These are phyloP conservation scores for Globisporangium yorkense DNA, from an alignment of 352 stramenopile genomes.

Conservation along the genomic window DNA sequence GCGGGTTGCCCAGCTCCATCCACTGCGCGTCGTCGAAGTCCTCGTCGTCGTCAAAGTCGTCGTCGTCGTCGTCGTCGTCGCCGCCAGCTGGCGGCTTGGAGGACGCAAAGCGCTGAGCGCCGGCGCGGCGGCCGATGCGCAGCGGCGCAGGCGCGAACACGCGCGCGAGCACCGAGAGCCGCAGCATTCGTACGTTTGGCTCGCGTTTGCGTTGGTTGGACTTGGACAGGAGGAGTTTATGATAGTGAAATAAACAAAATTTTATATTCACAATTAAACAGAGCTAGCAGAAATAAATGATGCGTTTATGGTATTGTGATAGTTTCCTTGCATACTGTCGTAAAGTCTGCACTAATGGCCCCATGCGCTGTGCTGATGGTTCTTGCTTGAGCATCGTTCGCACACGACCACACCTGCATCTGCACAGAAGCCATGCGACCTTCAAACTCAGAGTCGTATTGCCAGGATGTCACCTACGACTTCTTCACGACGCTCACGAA, in stretches of 20 bases:
- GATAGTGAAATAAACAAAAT: neutral
- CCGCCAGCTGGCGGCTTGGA: constrained; percentile 4
- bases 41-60: constrained; percentile 18
- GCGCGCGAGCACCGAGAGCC: constrained; percentile 44
- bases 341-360: too few species aligned
- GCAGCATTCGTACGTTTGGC: constrained; percentile 32
- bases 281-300: too few species aligned
- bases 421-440: too few species aligned
- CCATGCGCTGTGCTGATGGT: too few species aligned
- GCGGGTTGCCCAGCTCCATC: constrained; percentile 11
- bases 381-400: too few species aligned
- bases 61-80: constrained; percentile 26
- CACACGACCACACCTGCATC: too few species aligned
- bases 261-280: too few species aligned
- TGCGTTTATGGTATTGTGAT: too few species aligned
- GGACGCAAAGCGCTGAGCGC: constrained; percentile 12
- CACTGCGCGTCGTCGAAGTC: constrained; percentile 12
- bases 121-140: constrained; percentile 21
- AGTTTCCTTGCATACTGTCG: too few species aligned
- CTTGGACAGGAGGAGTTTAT: neutral
- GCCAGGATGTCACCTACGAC: constrained; percentile 5
- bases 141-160: constrained; percentile 39
- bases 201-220: neutral
- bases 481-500: constrained; percentile 94
- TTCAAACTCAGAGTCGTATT: too few species aligned